Evolutionary conservation across 257 asterid genomes (phyloP).

Genomic region (Hygrophila difformis): DNA sequence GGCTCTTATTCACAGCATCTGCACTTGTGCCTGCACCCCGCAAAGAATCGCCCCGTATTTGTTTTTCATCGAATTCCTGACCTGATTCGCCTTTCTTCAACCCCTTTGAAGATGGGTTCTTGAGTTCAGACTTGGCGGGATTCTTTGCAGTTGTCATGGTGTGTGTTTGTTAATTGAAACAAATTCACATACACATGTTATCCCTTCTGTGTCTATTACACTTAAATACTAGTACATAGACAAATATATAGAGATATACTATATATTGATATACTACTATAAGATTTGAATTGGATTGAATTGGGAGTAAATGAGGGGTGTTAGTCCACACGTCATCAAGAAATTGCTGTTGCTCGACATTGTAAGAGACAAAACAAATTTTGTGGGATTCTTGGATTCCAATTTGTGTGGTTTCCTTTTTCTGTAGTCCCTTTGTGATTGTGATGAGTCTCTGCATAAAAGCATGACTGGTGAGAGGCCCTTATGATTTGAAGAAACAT

Average conservation of each 20-base stretch:
- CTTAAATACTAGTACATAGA: no score
- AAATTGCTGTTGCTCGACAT: constrained; percentile 12
- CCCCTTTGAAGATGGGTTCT: constrained; percentile 10
- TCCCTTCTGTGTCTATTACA: background rate
- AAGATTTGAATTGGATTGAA: background rate
- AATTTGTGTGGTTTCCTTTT: constrained; percentile 32
- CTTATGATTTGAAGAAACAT: no score
- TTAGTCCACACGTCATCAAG: constrained; percentile 28
- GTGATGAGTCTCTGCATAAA: no score
- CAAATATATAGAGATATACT: background rate
- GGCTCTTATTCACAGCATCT: constrained; percentile 7
- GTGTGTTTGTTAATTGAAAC: background rate
- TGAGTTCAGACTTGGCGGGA: background rate
- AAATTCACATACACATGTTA: background rate
- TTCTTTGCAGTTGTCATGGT: constrained; percentile 15
- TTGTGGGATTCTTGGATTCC: constrained; percentile 15
- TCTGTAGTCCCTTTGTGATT: no score
- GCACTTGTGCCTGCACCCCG: background rate
- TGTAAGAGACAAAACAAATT: constrained; percentile 32
- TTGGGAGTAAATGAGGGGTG: constrained; percentile 21
- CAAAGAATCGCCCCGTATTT: background rate
- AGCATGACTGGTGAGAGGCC: no score
- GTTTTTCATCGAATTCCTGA: background rate
- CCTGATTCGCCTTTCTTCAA: constrained; percentile 18
- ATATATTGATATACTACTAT: no score